Conservation (phyloP, 306 rosid genomes). For the Gynostemma pentaphyllum region DNA sequence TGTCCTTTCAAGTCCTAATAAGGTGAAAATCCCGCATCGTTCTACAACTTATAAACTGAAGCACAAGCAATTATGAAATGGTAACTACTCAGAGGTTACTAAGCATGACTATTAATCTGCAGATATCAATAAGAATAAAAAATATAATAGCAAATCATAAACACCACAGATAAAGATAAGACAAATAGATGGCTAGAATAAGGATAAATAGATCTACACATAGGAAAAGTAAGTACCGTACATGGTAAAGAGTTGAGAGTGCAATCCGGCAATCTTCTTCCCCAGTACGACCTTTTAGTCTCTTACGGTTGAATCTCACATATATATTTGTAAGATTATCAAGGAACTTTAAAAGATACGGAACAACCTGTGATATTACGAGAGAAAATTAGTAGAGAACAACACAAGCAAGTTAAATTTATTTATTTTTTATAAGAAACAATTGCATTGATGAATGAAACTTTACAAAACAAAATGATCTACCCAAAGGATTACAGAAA, state of each 20-base stretch:
- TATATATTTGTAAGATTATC: conserved; percentile 92
- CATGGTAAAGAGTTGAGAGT: conserved; percentile 81
- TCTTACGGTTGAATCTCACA: conserved; percentile 93
- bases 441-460: no score
- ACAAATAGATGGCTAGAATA: neutral
- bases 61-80: neutral
- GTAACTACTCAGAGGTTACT: no score
- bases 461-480: no score
- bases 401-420: neutral
- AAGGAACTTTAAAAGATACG: conserved; percentile 85
- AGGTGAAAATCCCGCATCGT: neutral
- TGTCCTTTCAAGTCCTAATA: neutral
- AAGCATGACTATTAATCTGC: neutral
- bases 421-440: no score
- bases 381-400: neutral
- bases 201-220: neutral
- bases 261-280: conserved; percentile 91
- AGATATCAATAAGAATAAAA: neutral
- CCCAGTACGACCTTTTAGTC: conserved; percentile 95
- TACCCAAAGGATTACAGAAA: no score
- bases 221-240: conserved; percentile 17
- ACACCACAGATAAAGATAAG: neutral
- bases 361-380: conserved; percentile 60
- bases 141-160: neutral
- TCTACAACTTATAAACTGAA: neutral